Conservation (phyloP, 306 rosid species). For the Acacia melanoxylon region DNA sequence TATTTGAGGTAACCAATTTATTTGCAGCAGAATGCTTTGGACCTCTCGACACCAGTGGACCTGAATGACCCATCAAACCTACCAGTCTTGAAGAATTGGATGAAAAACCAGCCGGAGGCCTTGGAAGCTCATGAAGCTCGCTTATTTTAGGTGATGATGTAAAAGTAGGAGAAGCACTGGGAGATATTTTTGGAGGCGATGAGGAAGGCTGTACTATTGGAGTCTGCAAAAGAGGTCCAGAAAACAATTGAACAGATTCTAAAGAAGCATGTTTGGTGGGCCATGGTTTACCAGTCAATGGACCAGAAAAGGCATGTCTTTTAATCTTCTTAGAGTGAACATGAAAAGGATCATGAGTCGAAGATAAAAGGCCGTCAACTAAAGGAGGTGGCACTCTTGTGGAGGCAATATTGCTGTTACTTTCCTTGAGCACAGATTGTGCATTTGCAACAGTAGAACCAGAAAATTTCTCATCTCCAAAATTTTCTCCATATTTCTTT, state of each 20-base stretch:
- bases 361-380: conserved; percentile 46
- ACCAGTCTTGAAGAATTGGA: conserved; percentile 56
- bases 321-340: conserved; percentile 66
- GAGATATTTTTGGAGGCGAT: conserved; percentile 73
- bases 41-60: conserved; percentile 66
- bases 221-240: conserved; percentile 79
- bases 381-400: conserved; percentile 65
- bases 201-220: conserved; percentile 67
- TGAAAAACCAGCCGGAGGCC: conserved; percentile 70
- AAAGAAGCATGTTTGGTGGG: conserved; percentile 48
- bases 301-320: conserved; percentile 89
- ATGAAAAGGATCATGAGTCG: conserved; percentile 44
- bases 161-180: conserved; percentile 73
- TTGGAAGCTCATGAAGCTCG: conserved; percentile 98
- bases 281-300: conserved; percentile 64
- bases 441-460: conserved; percentile 42
- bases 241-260: conserved; percentile 62
- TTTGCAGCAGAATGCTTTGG: conserved; percentile 55
- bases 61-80: conserved; percentile 77
- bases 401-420: conserved; percentile 59
- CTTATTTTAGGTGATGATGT: conserved; percentile 83
- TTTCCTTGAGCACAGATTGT: conserved; percentile 72
- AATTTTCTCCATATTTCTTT: conserved; percentile 47
- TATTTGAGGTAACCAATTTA: conserved; percentile 43
- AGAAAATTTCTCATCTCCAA: conserved; percentile 47